Conservation (phyloP, 2,329 filamentous ascomycete genomes). For the Pseudonectria foliicola region DNA sequence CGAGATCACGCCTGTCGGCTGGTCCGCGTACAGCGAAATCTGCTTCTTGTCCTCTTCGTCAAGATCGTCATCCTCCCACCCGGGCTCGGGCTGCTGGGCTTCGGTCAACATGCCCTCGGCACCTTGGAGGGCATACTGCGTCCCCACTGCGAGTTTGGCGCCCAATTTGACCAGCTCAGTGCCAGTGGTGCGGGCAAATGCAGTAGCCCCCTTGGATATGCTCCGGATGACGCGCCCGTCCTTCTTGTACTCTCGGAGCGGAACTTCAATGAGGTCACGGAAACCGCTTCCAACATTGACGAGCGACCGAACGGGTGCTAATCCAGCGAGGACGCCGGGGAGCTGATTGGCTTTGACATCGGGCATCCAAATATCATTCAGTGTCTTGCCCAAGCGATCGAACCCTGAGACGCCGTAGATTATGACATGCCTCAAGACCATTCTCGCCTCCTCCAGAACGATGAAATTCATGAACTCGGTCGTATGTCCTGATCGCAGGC, state of each 20-base stretch:
- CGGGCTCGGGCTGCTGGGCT: slow-evolving; percentile 30
- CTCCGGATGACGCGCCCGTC: slow-evolving; percentile 88
- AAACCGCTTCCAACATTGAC: slow-evolving; percentile 89
- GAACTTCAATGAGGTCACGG: slow-evolving; percentile 78
- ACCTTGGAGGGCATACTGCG: slow-evolving; percentile 84
- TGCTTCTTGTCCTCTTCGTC: slow-evolving; percentile 68
- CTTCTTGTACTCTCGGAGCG: slow-evolving; percentile 86
- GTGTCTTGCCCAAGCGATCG: slow-evolving; percentile 76
- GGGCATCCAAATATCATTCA: slow-evolving; percentile 96
- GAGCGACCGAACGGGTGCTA: slow-evolving; percentile 82
- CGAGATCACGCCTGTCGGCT: slow-evolving; percentile 81
- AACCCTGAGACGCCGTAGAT: slow-evolving; percentile 90
- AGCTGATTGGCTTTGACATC: slow-evolving; percentile 88
- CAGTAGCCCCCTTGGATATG: slow-evolving; percentile 80
- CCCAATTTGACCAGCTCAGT: slow-evolving; percentile 91
- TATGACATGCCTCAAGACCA: slow-evolving; percentile 82
- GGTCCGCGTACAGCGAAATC: slow-evolving; percentile 88
- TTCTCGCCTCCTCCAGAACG: slow-evolving; percentile 78
- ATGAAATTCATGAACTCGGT: slow-evolving; percentile 99
- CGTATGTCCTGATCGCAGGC: slow-evolving; percentile 84
- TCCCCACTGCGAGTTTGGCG: slow-evolving; percentile 89
- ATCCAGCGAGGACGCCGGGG: slow-evolving; percentile 76
- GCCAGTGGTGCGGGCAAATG: slow-evolving; percentile 89
- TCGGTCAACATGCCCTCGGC: slow-evolving; percentile 71
- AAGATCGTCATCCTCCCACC: slow-evolving; percentile 53